phyloP scores from a whole-genome alignment of 2,329 filamentous ascomycete species.

The Bipolaris oryzae region DNA sequence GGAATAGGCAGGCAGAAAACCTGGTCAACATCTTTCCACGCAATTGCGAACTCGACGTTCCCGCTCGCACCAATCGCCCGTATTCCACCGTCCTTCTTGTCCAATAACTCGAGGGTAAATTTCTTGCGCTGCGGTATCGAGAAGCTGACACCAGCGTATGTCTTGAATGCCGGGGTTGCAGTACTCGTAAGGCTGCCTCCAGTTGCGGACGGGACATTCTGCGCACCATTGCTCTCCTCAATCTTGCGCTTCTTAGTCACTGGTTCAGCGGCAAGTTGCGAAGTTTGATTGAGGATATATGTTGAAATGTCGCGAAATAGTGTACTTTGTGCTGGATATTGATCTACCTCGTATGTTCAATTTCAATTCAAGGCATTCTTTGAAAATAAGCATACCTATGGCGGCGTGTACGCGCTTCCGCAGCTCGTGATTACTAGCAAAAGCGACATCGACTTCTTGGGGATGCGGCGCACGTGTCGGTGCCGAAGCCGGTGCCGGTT shows the following conservation, averaged over 20 bases:
- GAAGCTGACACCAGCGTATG: conserved; percentile 61
- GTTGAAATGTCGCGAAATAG: conserved; percentile 48
- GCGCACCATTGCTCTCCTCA: conserved; percentile 32
- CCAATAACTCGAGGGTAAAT: conserved; percentile 63
- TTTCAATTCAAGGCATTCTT: background rate
- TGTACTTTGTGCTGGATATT: conserved; percentile 39
- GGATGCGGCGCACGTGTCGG: conserved; percentile 23
- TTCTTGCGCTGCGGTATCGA: conserved; percentile 68
- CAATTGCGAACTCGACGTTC: conserved; percentile 60
- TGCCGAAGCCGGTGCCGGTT: background rate
- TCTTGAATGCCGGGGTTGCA: conserved; percentile 36
- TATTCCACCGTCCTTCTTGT: conserved; percentile 51
- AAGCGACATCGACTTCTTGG: conserved; percentile 43
- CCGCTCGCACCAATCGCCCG: conserved; percentile 58
- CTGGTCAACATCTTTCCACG: conserved; percentile 60
- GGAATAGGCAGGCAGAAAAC: conserved; percentile 67
- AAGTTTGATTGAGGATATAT: conserved; percentile 39
- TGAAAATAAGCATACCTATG: conserved; percentile 35
- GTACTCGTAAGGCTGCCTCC: conserved; percentile 31
- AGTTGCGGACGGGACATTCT: conserved; percentile 24
- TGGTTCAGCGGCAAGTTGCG: conserved; percentile 33
- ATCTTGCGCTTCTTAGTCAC: conserved; percentile 50
- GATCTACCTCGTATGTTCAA: conserved; percentile 27
- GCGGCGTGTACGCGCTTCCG: conserved; percentile 48
- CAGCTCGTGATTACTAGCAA: conserved; percentile 42